Base-by-base conservation (phyloP, 495 filamentous ascomycete genomes). In the Penicillium malachiteum region DNA sequence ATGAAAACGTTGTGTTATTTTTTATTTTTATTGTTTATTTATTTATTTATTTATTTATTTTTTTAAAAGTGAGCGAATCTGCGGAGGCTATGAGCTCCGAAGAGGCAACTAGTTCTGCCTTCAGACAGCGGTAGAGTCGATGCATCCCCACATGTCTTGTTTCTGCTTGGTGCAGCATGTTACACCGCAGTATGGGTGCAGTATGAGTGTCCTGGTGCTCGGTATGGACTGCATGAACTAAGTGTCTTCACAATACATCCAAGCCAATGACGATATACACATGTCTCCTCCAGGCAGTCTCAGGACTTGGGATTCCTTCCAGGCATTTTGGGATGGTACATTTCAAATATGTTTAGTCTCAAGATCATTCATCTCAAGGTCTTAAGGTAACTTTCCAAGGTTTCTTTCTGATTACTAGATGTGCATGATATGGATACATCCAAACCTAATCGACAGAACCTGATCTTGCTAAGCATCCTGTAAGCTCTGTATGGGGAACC, bases 391-490 rank as follows among this genome's bases (percentile, higher is more conserved):
- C 21, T 26, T 26, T 26, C 21, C 2, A n/a, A n/a, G n/a, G n/a
- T n/a, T n/a, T n/a, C n/a, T n/a, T n/a, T n/a, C n/a, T 4, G 21
- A 26, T 26, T 26, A 1, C 21, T 26, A 26, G 21, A 26, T 26
- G 21, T 26, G 21, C 17, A 44, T 18, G 9, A 21, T 32, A 54
- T 50, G 18, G 10, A 34, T 59, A 38, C 35, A 9, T n/a, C 56
- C 39, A 43, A 59, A 59, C 51, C 44, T 47, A 50, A 59, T 54
- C 51, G 13, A 5, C 14, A 18, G 52, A 26, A 30, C 37, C n/a
- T 60, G 35, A 54, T 31, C 18, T 41, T 16, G 47, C 54, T 59
- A 47, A 49, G 50, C 38, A 39, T 42, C 14, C 5, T 17, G 2
- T 42, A 42, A 8, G 39, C 12, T 5, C 14, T 42, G 39, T 17